Evolutionary conservation across 2,329 filamentous ascomycete species (phyloP), one percentile per base, ranked within the genome.

Genomic region (Cercospora zeae-maydis): DNA sequence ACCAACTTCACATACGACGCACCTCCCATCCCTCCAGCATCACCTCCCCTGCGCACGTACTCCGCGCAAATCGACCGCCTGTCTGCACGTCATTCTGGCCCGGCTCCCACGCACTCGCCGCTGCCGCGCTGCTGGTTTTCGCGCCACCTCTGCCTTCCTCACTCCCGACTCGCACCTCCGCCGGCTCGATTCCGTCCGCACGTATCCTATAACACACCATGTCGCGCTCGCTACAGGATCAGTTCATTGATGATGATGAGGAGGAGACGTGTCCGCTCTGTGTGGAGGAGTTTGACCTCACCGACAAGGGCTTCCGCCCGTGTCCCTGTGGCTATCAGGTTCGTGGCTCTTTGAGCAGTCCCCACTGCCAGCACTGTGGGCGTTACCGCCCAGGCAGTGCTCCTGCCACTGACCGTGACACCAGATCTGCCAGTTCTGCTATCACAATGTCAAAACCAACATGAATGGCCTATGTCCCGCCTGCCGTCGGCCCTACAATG

Each of bases 251-350:
- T 71, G 80, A 82, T 65, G 76, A 78, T 65, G 81, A 82, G 67
- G 81, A 82, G 68, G 81, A 83, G 73, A 78, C 76, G 72, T 99
- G 95, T 78, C 95, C 95, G 70, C 89, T 99, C 67, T 99, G 95
- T 77, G 96, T 99, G 75, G 95, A 99, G 80, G 96, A 99, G 81
- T 96, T 99, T 75, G 96, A 99, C 79, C 87, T 99, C 56, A 96
- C 92, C 45, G 95, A 99, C 82, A 91, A 92, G 77, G 96, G 96
- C 79, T 99, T 99, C 79, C 88, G 89, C 74, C 95, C 95, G 69
- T 99, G 95, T 81, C 93, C 93, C 62, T 99, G 95, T 76, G 95
- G 95, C 66, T 99, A 99, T 75, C 93, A 98, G 86, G 93, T 97
- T 85, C 67, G 83, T 70, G 54, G 49, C 64, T 14, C n/a, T 33